A percentile compares a stretch with the other conserved stretches of the same genome.
Conservation (phyloP, 371 early-diverging fungal genomes). For the Apophysomyces trapeziformis region DNA sequence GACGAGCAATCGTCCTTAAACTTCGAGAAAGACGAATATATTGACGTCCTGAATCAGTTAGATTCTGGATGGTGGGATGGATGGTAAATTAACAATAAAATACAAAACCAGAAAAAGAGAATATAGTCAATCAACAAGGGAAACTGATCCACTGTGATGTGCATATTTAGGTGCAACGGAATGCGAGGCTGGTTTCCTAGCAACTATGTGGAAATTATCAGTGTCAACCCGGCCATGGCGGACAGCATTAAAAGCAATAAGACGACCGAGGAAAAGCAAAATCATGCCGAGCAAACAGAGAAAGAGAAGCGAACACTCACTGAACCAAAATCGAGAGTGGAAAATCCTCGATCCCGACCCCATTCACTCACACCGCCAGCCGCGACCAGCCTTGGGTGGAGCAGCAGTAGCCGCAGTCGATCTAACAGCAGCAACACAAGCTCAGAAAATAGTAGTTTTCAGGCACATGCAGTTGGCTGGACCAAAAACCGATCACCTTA, state of each 20-base stretch:
- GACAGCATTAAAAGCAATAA: not conserved
- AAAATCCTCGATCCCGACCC: conserved; percentile 11
- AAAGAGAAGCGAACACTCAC: not conserved
- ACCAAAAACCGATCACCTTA: conserved; percentile 2
- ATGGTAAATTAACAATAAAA: conserved; percentile 29
- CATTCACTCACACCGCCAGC: conserved; percentile 18
- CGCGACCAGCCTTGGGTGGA: conserved; percentile 22
- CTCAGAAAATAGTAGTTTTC: conserved; percentile 4
- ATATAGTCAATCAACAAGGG: not conserved
- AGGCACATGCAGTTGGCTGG: conserved; percentile 3
- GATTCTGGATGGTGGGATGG: conserved; percentile 97
- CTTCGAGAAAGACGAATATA: conserved; percentile 81
- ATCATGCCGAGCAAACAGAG: not conserved
- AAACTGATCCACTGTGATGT: not conserved
- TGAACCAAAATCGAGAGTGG: not conserved
- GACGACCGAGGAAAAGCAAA: not conserved
- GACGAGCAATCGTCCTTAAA: conserved; percentile 75
- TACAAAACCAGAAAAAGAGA: not conserved
- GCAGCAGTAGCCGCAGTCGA: conserved; percentile 13
- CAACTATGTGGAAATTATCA: conserved; percentile 73
- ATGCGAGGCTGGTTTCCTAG: conserved; percentile 91
- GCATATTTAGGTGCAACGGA: conserved; percentile 50
- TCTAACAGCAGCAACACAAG: conserved; percentile 9
- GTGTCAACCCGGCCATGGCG: conserved; percentile 9
- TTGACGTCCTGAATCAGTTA: conserved; percentile 83